A percentile compares a stretch with the other conserved stretches of the same genome.
Evolutionary conservation across 78 protist species (phyloP).

Genomic region (Tieghemostelium lacteum): DNA sequence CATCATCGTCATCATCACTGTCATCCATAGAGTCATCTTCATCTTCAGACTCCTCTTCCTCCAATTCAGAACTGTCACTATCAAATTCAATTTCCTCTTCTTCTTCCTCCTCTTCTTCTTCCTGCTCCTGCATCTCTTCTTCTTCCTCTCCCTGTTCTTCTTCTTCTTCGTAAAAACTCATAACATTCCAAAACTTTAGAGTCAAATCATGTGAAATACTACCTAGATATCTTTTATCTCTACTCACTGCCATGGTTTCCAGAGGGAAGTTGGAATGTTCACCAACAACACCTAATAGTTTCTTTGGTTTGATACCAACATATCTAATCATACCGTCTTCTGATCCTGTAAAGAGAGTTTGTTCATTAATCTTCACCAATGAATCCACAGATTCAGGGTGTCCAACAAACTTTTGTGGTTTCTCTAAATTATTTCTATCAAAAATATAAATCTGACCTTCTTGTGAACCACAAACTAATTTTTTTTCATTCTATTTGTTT

Average conservation of each 20-base stretch:
- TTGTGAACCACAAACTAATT: conserved; percentile 76
- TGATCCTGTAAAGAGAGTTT: conserved; percentile 57
- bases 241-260: conserved; percentile 45
- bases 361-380: conserved; percentile 28
- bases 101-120: conserved; percentile 9
- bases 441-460: conserved; percentile 53
- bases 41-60: conserved; percentile 25
- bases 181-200: conserved; percentile 70
- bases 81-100: conserved; percentile 5
- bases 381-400: conserved; percentile 77
- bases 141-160: conserved; percentile 21
- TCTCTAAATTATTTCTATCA: conserved; percentile 52
- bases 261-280: conserved; percentile 65
- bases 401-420: conserved; percentile 45
- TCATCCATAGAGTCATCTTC: conserved; percentile 16
- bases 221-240: conserved; percentile 67
- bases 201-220: conserved; percentile 64
- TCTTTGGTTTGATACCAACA: conserved; percentile 54
- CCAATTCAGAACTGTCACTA: background rate
- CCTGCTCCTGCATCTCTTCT: background rate
- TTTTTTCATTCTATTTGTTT: conserved; percentile 15
- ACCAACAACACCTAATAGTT: conserved; percentile 62
- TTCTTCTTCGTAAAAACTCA: conserved; percentile 39
- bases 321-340: conserved; percentile 73
- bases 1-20: background rate